Base-by-base conservation (phyloP, 2,329 filamentous ascomycete genomes). In the Anthostomella pinea region DNA sequence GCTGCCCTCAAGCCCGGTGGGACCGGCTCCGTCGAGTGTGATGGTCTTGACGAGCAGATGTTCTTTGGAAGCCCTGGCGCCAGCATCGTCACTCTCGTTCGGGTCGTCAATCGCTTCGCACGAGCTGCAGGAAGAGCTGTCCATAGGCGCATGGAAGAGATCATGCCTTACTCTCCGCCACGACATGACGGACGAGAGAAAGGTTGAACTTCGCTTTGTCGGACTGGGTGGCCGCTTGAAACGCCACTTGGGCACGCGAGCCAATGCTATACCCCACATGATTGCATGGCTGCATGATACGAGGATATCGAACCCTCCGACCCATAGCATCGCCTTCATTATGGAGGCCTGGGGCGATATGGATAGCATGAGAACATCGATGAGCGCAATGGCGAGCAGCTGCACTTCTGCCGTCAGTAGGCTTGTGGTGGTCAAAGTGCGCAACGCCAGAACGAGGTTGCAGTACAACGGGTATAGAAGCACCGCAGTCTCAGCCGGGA, bases 181-280 rank as follows among this genome's bases (percentile, higher is more conserved):
- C 0, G 72, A 61, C 39, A 73, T 48, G 45, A 64, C 49, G 48
- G 69, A 54, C 38, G 65, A 59, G 51, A 63, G 35, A 48, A 69
- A 34, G 49, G 58, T 44, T 43, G 60, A 52, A 22, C 56, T 43
- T 38, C 63, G 59, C 49, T 64, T 62, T 38, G 58, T 54, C 5
- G 51, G 52, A 19, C 56, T 58, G 2, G 66, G 59, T 13, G 72
- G 66, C 37, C 81, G 78, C 51, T 80, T 77, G 53, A 97, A 90
- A 27, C 90, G 85, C 88, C 91, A 96, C 52, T 81, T 88, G 3
- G 93, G 93, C 13, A 97, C 87, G 39, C 91, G 77, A 33, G 91
- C 90, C 43, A 98, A 68, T 17, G 83, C 77, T 35, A 97, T 84
- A 29, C 87, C 89, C 85, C 87, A 94, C 52, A 75, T 76, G 22